Base-by-base conservation (phyloP, 345 rosid genomes). In the Combretum micranthum region DNA sequence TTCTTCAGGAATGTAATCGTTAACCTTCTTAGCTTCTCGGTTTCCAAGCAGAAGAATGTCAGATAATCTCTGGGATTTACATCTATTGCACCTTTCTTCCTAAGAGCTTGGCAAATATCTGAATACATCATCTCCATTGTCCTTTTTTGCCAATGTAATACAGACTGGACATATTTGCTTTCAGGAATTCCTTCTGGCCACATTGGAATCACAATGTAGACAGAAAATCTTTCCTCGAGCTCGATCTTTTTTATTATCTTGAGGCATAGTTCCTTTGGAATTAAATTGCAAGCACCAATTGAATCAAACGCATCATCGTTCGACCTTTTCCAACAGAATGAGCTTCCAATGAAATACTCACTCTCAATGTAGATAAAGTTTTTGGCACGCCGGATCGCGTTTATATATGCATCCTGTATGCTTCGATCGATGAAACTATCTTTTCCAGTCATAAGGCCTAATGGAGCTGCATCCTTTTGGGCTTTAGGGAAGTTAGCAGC, bases 331-430 rank as follows among this genome's bases (percentile, higher is more conserved):
- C 94, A 85, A 8, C 80, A 88, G 2, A 78, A 87, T 2, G 94
- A 85, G 71, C 97, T 87, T 56, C 96, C 94, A 0, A 87, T 53
- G 64, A 87, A 87, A 62, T 90, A 90, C 65, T 87, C 96, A 58
- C 82, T 90, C 52, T 90, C 97, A 14, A 90, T 85, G 72, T 85
- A 90, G 53, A 90, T 82, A 12, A 87, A 90, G 20, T 80, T 64
- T 48, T 80, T 81, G 10, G 96, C 94, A 52, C 96, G 70, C 13
- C 97, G 73, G 52, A 87, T 90, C 6, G 90, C 95, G 3, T 73
- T 74, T 59, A 91, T 78, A 47, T 85, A 88, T 32, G 90, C 95
- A 55, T 91, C 95, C 63, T 91, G 96, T 56, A 87, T 72, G 90
- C 95, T 83, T 71, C 74, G 56, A n/a, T 90, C 95, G 10, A 90